phyloP scores from a whole-genome alignment of 2,329 filamentous ascomycete genomes.

The Bipolaris cookei region DNA sequence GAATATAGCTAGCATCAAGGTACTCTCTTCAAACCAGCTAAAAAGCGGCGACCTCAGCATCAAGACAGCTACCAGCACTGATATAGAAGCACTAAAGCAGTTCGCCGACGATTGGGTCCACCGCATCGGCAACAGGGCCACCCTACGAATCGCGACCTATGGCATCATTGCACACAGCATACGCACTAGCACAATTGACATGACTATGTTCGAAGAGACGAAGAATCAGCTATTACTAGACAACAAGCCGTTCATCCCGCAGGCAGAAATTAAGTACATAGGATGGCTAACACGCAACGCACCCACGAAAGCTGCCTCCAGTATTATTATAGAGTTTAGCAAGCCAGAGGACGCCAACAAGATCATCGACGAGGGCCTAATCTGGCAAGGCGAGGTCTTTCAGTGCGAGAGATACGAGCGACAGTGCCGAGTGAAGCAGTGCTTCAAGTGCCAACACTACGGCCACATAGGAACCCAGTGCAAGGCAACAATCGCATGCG shows the following conservation, averaged over 20 bases:
- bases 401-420: constrained; percentile 23
- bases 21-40: constrained; percentile 27
- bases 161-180: constrained; percentile 22
- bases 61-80: too few species aligned
- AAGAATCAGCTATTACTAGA: constrained; percentile 22
- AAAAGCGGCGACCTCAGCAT: too few species aligned
- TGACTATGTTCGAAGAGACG: constrained; percentile 22
- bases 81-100: too few species aligned
- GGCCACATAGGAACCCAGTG: constrained; percentile 29
- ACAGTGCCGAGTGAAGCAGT: constrained; percentile 18
- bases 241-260: too few species aligned
- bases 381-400: constrained; percentile 24
- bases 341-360: too few species aligned
- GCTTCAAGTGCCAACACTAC: constrained; percentile 27
- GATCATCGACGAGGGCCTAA: too few species aligned
- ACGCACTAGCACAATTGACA: constrained; percentile 23
- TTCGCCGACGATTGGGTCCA: too few species aligned
- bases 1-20: constrained; percentile 23
- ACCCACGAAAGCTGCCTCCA: too few species aligned
- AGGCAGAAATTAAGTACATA: too few species aligned
- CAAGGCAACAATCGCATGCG: constrained; percentile 27
- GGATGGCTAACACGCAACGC: too few species aligned
- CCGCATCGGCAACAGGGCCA: constrained; percentile 12
- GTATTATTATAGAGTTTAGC: too few species aligned
- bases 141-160: constrained; percentile 10